These are phyloP conservation scores for Vaccinium vitisidaea DNA, from an alignment of 148 eudicot species.

Conservation along the genomic window DNA sequence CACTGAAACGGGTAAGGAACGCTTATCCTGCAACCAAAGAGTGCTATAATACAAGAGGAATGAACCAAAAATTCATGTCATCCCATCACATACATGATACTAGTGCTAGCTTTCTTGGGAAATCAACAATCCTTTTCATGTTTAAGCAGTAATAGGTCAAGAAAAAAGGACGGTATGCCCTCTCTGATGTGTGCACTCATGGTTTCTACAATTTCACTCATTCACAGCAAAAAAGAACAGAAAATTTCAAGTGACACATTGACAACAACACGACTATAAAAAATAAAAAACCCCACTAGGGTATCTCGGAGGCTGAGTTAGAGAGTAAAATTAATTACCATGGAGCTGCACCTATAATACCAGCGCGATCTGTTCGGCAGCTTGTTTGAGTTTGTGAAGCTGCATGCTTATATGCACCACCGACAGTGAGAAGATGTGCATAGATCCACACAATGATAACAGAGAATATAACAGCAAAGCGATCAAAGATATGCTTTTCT, in stretches of 20 bases:
- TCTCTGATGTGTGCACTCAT: neutral
- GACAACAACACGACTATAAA: neutral
- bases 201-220: neutral
- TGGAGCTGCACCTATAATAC: slow-evolving; percentile 70
- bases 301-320: neutral
- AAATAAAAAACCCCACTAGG: neutral
- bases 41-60: neutral
- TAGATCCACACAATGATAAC: slow-evolving; percentile 81
- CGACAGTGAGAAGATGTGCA: slow-evolving; percentile 82
- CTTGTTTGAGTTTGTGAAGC: slow-evolving; percentile 62
- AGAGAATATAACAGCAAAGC: slow-evolving; percentile 83
- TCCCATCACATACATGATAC: neutral
- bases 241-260: neutral
- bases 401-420: slow-evolving; percentile 77
- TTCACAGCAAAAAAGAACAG: neutral
- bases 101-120: neutral
- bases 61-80: neutral
- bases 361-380: slow-evolving; percentile 95
- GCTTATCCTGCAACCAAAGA: slow-evolving; percentile 60
- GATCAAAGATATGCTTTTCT: slow-evolving; percentile 60
- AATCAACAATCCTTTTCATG: neutral
- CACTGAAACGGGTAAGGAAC: slow-evolving; percentile 96
- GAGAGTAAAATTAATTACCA: slow-evolving; percentile 44
- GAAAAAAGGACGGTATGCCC: neutral
- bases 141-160: slow-evolving; percentile 8